phyloP scores from a whole-genome alignment of 352 stramenopile species.

The Phytophthora cactorum region DNA sequence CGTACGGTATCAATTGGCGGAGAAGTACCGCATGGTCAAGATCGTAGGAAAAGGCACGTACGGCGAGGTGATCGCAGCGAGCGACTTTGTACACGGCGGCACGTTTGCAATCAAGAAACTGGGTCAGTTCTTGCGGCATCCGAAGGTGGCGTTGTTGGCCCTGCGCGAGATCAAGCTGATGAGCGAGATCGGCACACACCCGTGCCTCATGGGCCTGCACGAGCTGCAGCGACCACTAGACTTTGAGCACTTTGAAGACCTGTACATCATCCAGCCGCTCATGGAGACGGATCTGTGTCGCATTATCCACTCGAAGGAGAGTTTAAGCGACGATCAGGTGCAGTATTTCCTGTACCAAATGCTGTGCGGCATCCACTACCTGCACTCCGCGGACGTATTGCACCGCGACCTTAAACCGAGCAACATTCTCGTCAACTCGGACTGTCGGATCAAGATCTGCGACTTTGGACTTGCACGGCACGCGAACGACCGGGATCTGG shows the following conservation, averaged over 20 bases:
- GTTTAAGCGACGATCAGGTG: constrained; percentile 94
- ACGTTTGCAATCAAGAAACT: constrained; percentile 93
- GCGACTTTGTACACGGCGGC: constrained; percentile 83
- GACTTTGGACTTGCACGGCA: constrained; percentile 90
- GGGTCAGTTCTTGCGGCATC: constrained; percentile 81
- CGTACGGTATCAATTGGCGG: constrained; percentile 83
- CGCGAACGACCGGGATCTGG: constrained; percentile 78
- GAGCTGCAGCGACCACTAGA: constrained; percentile 83
- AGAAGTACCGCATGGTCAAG: constrained; percentile 92
- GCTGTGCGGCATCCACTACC: constrained; percentile 94
- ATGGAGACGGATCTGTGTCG: constrained; percentile 98
- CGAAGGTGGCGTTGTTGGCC: constrained; percentile 84
- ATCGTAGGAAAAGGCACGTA: constrained; percentile 91
- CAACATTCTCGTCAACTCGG: constrained; percentile 96
- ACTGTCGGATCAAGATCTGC: constrained; percentile 89
- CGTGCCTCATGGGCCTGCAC: constrained; percentile 83
- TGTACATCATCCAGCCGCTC: constrained; percentile 98
- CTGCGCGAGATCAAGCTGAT: constrained; percentile 91
- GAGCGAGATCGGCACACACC: constrained; percentile 79
- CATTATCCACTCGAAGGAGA: constrained; percentile 89
- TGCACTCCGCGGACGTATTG: constrained; percentile 95
- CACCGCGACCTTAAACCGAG: constrained; percentile 98
- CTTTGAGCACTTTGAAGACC: constrained; percentile 94
- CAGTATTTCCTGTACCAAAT: constrained; percentile 98
- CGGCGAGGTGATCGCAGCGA: constrained; percentile 89